These are phyloP conservation scores for Silene latifolia DNA, from an alignment of 148 eudicot genomes.

Conservation along the genomic window DNA sequence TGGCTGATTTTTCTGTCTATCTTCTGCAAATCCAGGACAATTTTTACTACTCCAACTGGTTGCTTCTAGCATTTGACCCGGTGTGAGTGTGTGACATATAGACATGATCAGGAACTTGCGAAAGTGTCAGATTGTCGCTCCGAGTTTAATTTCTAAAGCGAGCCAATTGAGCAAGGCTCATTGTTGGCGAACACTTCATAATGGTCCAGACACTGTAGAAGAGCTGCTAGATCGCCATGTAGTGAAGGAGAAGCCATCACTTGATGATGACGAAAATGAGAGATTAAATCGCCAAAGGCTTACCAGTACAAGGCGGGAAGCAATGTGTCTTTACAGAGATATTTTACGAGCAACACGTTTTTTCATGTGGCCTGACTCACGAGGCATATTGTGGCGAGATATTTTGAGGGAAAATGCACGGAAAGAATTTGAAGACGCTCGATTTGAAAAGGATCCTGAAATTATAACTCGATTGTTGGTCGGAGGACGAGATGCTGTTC, in stretches of 20 bases:
- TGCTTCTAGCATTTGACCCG: conserved; percentile 1
- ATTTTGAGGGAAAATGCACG: conserved; percentile 67
- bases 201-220: conserved; percentile 45
- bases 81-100: background rate
- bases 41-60: no score
- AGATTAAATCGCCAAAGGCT: conserved; percentile 55
- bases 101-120: conserved; percentile 23
- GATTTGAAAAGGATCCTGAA: conserved; percentile 80
- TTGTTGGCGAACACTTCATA: conserved; percentile 10
- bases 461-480: conserved; percentile 61
- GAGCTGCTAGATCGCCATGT: conserved; percentile 76
- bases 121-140: conserved; percentile 8
- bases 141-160: no score
- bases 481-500: conserved; percentile 73
- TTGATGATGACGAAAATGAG: conserved; percentile 54
- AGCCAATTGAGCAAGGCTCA: no score
- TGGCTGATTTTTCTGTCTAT: no score
- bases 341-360: conserved; percentile 74
- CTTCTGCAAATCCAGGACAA: no score
- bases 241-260: conserved; percentile 38
- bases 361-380: conserved; percentile 73
- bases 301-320: conserved; percentile 81
- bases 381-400: conserved; percentile 75
- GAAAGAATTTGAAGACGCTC: conserved; percentile 74
- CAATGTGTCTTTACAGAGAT: conserved; percentile 71